These are phyloP conservation scores for Ustilago cynodontis DNA, from an alignment of 1,284 basidiomycete species.

Conservation along the genomic window DNA sequence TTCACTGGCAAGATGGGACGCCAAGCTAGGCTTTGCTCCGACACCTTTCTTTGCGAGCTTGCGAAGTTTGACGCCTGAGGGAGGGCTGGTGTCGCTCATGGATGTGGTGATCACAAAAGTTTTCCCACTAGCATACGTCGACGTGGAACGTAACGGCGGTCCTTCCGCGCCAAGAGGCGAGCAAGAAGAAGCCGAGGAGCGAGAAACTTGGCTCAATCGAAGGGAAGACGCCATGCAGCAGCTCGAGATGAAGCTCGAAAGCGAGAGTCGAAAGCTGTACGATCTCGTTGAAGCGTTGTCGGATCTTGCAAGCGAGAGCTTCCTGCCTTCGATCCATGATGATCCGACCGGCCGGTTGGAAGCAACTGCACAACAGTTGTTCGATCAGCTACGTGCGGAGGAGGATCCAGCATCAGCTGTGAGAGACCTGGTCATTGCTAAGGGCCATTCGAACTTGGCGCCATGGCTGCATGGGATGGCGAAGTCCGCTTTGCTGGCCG, in stretches of 20 bases:
- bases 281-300: slow-evolving; percentile 39
- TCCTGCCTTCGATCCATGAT: slow-evolving; percentile 34
- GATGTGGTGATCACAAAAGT: slow-evolving; percentile 81
- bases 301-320: slow-evolving; percentile 25
- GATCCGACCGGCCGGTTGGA: slow-evolving; percentile 27
- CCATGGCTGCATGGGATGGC: slow-evolving; percentile 30
- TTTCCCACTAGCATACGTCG: slow-evolving; percentile 70
- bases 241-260: slow-evolving; percentile 31
- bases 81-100: slow-evolving; percentile 82
- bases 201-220: slow-evolving; percentile 77
- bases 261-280: slow-evolving; percentile 31
- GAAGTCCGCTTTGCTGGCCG: slow-evolving; percentile 12
- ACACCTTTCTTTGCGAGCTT: slow-evolving; percentile 80
- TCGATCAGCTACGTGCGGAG: slow-evolving; percentile 21
- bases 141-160: slow-evolving; percentile 49
- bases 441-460: slow-evolving; percentile 11
- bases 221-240: slow-evolving; percentile 26
- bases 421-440: slow-evolving; percentile 24
- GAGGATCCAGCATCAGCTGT: slow-evolving; percentile 27
- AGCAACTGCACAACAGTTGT: slow-evolving; percentile 16
- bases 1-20: slow-evolving; percentile 86
- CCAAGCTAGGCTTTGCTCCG: slow-evolving; percentile 81
- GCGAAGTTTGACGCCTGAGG: slow-evolving; percentile 83
- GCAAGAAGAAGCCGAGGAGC: slow-evolving; percentile 74
- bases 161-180: slow-evolving; percentile 72